A percentile compares a stretch with the other conserved stretches of the same genome.
These are phyloP conservation scores for Purshia tridentata DNA, from an alignment of 306 rosid species.

Conservation along the genomic window DNA sequence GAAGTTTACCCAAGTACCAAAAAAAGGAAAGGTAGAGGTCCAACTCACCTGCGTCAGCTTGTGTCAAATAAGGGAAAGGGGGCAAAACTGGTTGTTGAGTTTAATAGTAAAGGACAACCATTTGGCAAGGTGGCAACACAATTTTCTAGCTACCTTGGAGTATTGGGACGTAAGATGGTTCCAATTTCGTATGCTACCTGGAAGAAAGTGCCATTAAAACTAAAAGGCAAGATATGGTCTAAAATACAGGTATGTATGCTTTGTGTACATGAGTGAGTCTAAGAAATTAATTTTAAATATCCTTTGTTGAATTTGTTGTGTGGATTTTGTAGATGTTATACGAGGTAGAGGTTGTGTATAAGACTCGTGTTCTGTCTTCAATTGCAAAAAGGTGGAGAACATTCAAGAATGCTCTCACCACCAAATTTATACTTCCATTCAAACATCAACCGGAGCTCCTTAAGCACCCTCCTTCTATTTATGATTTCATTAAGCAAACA, in stretches of 20 bases:
- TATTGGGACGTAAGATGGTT: no score
- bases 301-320: background rate
- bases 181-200: background rate
- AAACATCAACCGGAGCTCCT: background rate
- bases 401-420: background rate
- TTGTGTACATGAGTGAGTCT: background rate
- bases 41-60: no score
- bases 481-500: background rate
- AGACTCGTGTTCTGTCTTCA: background rate
- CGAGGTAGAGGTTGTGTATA: background rate
- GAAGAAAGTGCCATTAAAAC: background rate
- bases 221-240: background rate
- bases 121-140: no score
- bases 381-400: background rate
- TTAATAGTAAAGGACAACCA: no score
- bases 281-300: background rate
- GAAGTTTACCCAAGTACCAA: no score
- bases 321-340: background rate
- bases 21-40: no score
- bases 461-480: background rate
- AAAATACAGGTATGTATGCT: background rate
- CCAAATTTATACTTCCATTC: background rate
- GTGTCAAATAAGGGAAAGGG: no score
- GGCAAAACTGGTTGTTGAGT: no score
- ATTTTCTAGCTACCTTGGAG: no score